Evolutionary conservation across 306 rosid species (phyloP).

Genomic region (Calophaca sinica): DNA sequence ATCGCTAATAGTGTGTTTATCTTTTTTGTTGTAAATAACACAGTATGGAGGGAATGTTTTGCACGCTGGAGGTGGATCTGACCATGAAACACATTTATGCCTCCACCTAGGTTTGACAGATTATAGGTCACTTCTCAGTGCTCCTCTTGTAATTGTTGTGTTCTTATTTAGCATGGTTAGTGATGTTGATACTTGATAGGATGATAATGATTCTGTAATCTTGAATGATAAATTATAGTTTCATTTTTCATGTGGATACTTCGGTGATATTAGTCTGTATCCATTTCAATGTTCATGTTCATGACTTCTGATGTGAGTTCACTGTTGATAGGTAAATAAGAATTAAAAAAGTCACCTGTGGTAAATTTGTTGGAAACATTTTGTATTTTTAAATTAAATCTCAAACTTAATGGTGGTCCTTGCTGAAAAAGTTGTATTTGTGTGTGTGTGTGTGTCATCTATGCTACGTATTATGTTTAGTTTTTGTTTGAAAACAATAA

Average conservation of each 20-base stretch:
- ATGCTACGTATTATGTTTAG: constrained; percentile 12
- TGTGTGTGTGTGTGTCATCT: background rate
- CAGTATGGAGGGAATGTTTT: constrained; percentile 75
- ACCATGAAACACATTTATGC: constrained; percentile 60
- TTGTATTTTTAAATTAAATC: constrained; percentile 3
- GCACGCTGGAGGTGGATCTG: constrained; percentile 52
- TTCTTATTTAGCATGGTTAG: constrained; percentile 19
- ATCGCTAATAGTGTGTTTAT: constrained; percentile 23
- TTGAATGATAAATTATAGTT: constrained; percentile 2
- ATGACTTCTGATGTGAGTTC: constrained; percentile 12
- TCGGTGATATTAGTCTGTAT: constrained; percentile 6
- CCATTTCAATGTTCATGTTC: constrained; percentile 6
- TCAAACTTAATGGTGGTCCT: background rate
- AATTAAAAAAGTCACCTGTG: background rate
- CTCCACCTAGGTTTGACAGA: constrained; percentile 92
- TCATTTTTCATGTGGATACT: constrained; percentile 17
- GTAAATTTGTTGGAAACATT: constrained; percentile 24
- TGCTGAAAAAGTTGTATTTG: background rate
- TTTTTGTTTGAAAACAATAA: constrained; percentile 10
- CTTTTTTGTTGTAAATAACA: constrained; percentile 25
- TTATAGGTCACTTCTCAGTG: constrained; percentile 69
- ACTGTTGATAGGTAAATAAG: background rate
- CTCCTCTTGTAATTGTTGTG: constrained; percentile 25
- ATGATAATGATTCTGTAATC: constrained; percentile 28
- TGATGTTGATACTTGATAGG: background rate